Base-by-base conservation (phyloP, 331 rosid species). In the Stylosanthes scabra region DNA sequence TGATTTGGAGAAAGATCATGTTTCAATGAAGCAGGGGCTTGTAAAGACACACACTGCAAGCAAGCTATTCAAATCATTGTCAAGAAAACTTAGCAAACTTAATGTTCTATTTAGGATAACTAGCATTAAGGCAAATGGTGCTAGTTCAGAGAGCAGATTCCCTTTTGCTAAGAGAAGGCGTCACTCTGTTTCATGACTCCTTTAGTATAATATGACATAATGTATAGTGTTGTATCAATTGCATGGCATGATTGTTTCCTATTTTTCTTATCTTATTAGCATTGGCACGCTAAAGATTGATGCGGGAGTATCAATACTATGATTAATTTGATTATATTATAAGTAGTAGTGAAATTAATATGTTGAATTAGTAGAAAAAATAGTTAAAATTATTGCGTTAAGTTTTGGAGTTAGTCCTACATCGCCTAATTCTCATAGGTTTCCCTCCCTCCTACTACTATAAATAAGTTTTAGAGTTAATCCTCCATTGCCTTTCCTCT, bases 11-110 rank as follows among this genome's bases (percentile, higher is more conserved):
- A 95, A 92, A 65, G 99, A 95, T 20, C 99, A 92, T 41, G 90
- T 95, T 56, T 86, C 94, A 3, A 95, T 95, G 93, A 95, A 92
- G 80, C 99, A 95, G 28, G 97, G 90, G 83, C 95, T 95, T 70
- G 97, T 91, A 4, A 90, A 74, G 83, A 41, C 96, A 1, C 93
- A 87, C 55, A 97, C 97, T 64, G 97, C 97, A 2, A 86, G 83
- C 47, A 91, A 83, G 82, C 71, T 95, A 6, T 86, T 95, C 62
- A 91, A 90, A 66, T 90, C 96, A 11, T 87, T 95, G 59, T 74
- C 99, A 60, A 87, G 77, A 56, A 94, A 91, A 61, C 76, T 93
- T 9, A 65, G 96, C 70, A 94, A 89, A 75, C 89, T 95, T 73
- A 88, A 86, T 86, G 74, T 86, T 40, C 47, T 90, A 49, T 95